Evolutionary conservation across 352 stramenopile genomes (phyloP).

Genomic region (Phytophthora tentaculata): DNA sequence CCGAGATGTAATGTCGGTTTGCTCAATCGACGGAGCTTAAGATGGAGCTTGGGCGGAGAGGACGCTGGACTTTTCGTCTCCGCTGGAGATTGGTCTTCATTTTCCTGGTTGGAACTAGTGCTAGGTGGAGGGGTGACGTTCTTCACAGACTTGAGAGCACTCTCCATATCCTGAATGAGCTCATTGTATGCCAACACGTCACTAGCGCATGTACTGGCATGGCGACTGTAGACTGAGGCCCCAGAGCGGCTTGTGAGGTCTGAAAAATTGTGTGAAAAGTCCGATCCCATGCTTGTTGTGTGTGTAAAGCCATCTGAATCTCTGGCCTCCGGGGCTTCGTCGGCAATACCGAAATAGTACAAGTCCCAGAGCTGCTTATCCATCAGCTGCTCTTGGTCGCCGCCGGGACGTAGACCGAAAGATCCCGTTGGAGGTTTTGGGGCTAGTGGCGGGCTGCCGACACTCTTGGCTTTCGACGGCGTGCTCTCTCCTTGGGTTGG

Average conservation of each 20-base stretch:
- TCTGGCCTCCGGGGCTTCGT: slow-evolving; percentile 26
- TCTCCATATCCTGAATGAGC: slow-evolving; percentile 71
- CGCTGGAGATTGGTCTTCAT: slow-evolving; percentile 11
- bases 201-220: slow-evolving; percentile 61
- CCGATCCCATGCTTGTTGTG: slow-evolving; percentile 30
- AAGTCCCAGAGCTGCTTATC: slow-evolving; percentile 69
- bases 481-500: slow-evolving; percentile 31
- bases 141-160: slow-evolving; percentile 31
- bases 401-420: slow-evolving; percentile 23
- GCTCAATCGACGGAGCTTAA: slow-evolving; percentile 32
- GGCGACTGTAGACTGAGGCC: slow-evolving; percentile 48
- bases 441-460: slow-evolving; percentile 11
- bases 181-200: slow-evolving; percentile 71
- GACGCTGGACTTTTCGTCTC: slow-evolving; percentile 18
- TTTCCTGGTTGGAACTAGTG: slow-evolving; percentile 29
- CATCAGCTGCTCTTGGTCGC: slow-evolving; percentile 44
- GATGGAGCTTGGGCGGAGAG: slow-evolving; percentile 27
- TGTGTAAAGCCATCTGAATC: slow-evolving; percentile 16
- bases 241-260: slow-evolving; percentile 37
- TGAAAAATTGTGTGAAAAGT: slow-evolving; percentile 32
- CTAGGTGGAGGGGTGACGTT: slow-evolving; percentile 17
- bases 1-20: slow-evolving; percentile 24
- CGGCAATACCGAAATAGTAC: slow-evolving; percentile 62
- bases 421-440: slow-evolving; percentile 11
- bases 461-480: slow-evolving; percentile 14